phyloP scores from a whole-genome alignment of 768 basidiomycete species.

The Podaxis sp. region DNA sequence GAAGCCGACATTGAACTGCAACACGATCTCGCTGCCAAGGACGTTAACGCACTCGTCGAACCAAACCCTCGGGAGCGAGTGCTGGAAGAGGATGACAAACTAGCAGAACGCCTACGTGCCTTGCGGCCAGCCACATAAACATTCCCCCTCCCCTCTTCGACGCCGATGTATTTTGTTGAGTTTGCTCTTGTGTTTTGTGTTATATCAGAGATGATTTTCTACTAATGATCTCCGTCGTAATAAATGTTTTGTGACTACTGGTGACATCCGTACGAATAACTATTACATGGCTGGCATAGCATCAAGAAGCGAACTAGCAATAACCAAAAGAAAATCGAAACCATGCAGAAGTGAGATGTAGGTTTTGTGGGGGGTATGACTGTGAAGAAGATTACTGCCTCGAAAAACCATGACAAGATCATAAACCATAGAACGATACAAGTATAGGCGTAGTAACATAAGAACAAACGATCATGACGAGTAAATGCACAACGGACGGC shows the following conservation, averaged over 20 bases:
- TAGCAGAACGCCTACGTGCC: constrained; percentile 88
- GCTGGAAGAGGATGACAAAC: constrained; percentile 74
- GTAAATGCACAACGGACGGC: background rate
- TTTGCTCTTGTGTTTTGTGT: background rate
- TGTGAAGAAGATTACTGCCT: background rate
- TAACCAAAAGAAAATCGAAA: background rate
- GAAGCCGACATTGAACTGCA: constrained; percentile 95
- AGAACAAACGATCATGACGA: background rate
- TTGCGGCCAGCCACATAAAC: constrained; percentile 71
- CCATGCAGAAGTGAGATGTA: background rate
- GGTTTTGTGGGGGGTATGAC: background rate
- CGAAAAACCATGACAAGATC: background rate
- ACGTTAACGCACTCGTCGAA: constrained; percentile 58
- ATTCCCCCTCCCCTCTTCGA: background rate
- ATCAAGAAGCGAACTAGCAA: background rate
- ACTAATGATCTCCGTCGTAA: background rate
- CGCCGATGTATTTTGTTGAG: constrained; percentile 1
- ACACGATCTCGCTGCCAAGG: constrained; percentile 78
- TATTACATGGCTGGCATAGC: background rate
- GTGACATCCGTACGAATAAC: background rate
- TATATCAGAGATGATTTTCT: background rate
- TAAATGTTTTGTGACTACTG: background rate
- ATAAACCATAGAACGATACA: constrained; percentile 3
- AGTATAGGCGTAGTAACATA: background rate
- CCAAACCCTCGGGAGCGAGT: constrained; percentile 45